Percentiles rank a stretch among this genome's conserved stretches.
Conservation (phyloP, 2,329 filamentous ascomycete genomes). For the Verticillium longisporum region DNA sequence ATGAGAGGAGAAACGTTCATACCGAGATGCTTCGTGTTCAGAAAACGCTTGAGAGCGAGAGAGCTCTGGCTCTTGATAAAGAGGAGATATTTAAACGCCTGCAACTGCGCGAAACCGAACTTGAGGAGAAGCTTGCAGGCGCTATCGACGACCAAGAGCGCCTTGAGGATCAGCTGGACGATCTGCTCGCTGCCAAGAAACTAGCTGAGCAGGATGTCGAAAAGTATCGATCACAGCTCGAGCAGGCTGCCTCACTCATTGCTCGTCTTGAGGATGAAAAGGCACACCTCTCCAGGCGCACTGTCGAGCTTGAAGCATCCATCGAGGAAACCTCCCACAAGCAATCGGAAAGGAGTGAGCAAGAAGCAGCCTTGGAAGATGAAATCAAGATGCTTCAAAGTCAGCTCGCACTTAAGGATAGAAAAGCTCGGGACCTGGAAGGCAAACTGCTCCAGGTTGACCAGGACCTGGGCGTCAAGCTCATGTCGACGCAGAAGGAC, state of each 20-base stretch:
- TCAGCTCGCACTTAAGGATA: conserved; percentile 80
- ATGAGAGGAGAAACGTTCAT: conserved; percentile 82
- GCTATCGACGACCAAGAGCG: conserved; percentile 92
- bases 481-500: conserved; percentile 72
- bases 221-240: conserved; percentile 70
- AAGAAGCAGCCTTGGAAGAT: conserved; percentile 70
- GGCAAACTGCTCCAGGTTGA: conserved; percentile 75
- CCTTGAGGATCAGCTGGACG: conserved; percentile 88
- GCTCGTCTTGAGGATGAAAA: conserved; percentile 82
- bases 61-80: conserved; percentile 92
- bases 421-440: conserved; percentile 84
- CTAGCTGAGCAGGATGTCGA: conserved; percentile 80
- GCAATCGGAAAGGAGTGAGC: conserved; percentile 66
- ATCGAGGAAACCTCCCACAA: conserved; percentile 64
- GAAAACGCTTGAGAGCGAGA: conserved; percentile 90
- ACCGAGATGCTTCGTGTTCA: conserved; percentile 84
- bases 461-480: conserved; percentile 82
- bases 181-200: conserved; percentile 82
- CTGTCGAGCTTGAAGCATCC: conserved; percentile 63
- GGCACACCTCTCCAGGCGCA: conserved; percentile 59
- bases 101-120: conserved; percentile 81
- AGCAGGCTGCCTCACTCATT: conserved; percentile 87
- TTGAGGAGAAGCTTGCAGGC: conserved; percentile 86
- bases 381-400: conserved; percentile 90
- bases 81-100: conserved; percentile 99